phyloP scores from a whole-genome alignment of 2,329 filamentous ascomycete species.

The Ceratocystis diversiconidia region DNA sequence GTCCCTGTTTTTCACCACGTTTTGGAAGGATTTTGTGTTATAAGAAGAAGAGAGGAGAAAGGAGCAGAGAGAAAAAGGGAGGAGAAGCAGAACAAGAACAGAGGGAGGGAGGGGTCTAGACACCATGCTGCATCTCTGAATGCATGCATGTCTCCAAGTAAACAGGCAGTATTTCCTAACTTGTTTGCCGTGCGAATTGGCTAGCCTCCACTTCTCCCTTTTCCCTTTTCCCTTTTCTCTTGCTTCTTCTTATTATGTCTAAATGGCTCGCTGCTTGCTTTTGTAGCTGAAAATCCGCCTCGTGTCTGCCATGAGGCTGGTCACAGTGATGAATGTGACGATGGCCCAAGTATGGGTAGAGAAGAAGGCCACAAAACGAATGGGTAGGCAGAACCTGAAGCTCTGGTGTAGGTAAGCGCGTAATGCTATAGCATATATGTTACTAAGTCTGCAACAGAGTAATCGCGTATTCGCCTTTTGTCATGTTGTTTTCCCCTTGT shows the following conservation, averaged over 20 bases:
- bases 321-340: background rate
- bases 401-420: background rate
- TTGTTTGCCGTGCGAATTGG: background rate
- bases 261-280: background rate
- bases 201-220: background rate
- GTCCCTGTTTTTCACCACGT: slow-evolving; percentile 4
- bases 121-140: background rate
- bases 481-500: background rate
- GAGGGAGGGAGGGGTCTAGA: background rate
- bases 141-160: background rate
- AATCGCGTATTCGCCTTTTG: background rate
- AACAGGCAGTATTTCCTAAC: background rate
- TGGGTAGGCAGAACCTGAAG: too few species aligned
- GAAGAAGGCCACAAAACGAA: background rate
- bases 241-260: background rate
- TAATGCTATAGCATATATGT: background rate
- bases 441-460: background rate
- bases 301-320: slow-evolving; percentile 4
- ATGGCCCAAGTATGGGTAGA: background rate
- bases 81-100: background rate
- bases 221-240: background rate
- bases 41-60: background rate
- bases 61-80: background rate
- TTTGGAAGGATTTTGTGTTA: slow-evolving; percentile 2
- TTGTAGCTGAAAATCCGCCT: background rate